Evolutionary conservation across 768 basidiomycete species (phyloP), one percentile per base, ranked within the genome.

Genomic region (Daedaleopsis nitida): DNA sequence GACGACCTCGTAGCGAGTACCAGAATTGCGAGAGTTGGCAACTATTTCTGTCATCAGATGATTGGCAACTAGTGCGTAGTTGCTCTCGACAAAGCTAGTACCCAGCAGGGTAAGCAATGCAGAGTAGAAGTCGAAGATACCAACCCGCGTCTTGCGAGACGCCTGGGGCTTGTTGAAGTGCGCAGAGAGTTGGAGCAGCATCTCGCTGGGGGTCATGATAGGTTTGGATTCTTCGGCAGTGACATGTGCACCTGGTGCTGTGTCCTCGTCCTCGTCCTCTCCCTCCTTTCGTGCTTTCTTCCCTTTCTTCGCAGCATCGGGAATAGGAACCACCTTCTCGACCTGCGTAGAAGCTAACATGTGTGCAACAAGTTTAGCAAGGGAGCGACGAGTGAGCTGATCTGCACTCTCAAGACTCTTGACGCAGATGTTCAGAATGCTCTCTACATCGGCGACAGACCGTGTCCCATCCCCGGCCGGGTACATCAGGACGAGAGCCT

Each of bases 61-160:
- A 37, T 78, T 77, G 34, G 91, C 81, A 58, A 99, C 84, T 21
- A 89, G 80, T 7, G 86, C 80, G 64, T 95, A 98, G 70, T 96
- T 91, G 19, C 75, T 72, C 72, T 99, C 96, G 48, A 93, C 86
- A 70, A 91, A 98, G 1, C 75, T 69, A 2, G 87, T 63, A 0
- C 96, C 96, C 10, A 98, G 85, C 11, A 82, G 80, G 5, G 81
- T 83, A 64, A 98, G 80, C 3, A 96, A 73, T 0, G 91, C 85
- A 6, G 87, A 82, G 68, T 98, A 97, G 66, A 93, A 88, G 64
- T 97, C 93, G 70, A 97, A 88, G 23, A 98, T 83, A 8, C 93
- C 94, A 37, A 94, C 87, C 21, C 91, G 85, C 2, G 84, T 84
- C 73, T 87, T 87, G 42, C 91, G 85, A 1, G 89, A 80, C 0